Conservation (phyloP, 1,139 yeast species). For the Debaryomyces nepalensis region DNA sequence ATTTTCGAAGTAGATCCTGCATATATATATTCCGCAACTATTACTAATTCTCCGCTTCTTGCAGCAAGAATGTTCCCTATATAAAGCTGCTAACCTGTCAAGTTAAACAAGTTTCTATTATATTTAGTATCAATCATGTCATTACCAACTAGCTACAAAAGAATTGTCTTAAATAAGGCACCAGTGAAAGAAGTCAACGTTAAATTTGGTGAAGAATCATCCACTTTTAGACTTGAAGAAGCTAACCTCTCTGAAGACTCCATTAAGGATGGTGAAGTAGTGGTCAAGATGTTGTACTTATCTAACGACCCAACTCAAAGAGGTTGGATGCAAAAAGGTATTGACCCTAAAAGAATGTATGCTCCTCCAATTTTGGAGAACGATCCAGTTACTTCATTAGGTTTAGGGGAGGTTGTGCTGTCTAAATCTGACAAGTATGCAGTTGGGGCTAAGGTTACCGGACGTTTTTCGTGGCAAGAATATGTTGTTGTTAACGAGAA, state of each 20-base stretch:
- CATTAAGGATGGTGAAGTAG: conserved; percentile 24
- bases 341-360: conserved; percentile 26
- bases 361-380: conserved; percentile 27
- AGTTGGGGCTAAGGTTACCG: conserved; percentile 28
- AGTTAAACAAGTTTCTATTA: too few species aligned
- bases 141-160: conserved; percentile 1
- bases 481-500: conserved; percentile 28
- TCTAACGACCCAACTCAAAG: conserved; percentile 39
- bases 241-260: conserved; percentile 14
- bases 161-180: conserved; percentile 16
- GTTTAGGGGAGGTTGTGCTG: conserved; percentile 28
- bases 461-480: conserved; percentile 36
- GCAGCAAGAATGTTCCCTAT: too few species aligned
- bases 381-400: conserved; percentile 25
- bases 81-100: too few species aligned
- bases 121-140: too few species aligned
- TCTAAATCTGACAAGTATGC: conserved; percentile 28
- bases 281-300: conserved; percentile 26
- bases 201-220: conserved; percentile 15
- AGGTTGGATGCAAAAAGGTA: conserved; percentile 28
- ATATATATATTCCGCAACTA: too few species aligned
- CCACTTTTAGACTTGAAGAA: conserved; percentile 19
- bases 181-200: conserved; percentile 17
- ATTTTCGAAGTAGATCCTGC: neutral
- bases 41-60: conserved; percentile 4